phyloP scores from a whole-genome alignment of 2,329 filamentous ascomycete genomes.

The Trichoderma arundinaceum region DNA sequence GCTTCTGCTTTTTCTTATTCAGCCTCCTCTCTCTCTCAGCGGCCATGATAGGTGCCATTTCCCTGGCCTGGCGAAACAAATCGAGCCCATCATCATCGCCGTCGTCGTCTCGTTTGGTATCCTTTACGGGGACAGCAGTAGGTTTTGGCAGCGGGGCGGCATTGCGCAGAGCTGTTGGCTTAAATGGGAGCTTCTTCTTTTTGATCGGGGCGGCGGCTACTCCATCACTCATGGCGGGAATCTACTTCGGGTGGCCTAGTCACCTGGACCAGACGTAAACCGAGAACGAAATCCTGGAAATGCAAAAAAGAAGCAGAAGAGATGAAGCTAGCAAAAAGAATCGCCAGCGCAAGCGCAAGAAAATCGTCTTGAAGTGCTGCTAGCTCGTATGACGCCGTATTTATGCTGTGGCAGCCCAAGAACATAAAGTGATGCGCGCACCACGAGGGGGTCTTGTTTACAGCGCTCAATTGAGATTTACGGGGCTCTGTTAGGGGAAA shows the following conservation, averaged over 20 bases:
- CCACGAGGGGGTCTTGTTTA: slow-evolving; percentile 4
- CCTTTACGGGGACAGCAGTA: slow-evolving; percentile 22
- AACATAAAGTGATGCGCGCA: slow-evolving; percentile 14
- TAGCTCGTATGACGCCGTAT: neutral
- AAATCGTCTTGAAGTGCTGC: neutral
- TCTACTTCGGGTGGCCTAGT: slow-evolving; percentile 33
- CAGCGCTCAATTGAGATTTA: slow-evolving; percentile 18
- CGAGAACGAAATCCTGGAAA: neutral
- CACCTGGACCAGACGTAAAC: neutral
- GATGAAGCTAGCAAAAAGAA: neutral
- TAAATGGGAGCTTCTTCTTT: slow-evolving; percentile 56
- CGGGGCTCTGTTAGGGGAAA: slow-evolving; percentile 22
- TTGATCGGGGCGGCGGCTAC: slow-evolving; percentile 36
- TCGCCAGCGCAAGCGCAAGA: slow-evolving; percentile 4
- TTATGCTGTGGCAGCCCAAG: neutral
- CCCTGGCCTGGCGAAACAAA: slow-evolving; percentile 57
- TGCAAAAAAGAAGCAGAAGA: neutral
- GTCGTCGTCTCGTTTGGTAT: slow-evolving; percentile 31
- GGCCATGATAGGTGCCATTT: slow-evolving; percentile 54
- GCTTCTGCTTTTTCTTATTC: slow-evolving; percentile 39
- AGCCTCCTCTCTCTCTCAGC: slow-evolving; percentile 48
- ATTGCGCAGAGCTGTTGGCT: slow-evolving; percentile 52
- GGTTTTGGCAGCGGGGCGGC: slow-evolving; percentile 38
- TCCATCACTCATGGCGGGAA: slow-evolving; percentile 41
- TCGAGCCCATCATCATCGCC: slow-evolving; percentile 48